Conservation (phyloP, 495 filamentous ascomycete genomes). For the Usnea hakonensis region DNA sequence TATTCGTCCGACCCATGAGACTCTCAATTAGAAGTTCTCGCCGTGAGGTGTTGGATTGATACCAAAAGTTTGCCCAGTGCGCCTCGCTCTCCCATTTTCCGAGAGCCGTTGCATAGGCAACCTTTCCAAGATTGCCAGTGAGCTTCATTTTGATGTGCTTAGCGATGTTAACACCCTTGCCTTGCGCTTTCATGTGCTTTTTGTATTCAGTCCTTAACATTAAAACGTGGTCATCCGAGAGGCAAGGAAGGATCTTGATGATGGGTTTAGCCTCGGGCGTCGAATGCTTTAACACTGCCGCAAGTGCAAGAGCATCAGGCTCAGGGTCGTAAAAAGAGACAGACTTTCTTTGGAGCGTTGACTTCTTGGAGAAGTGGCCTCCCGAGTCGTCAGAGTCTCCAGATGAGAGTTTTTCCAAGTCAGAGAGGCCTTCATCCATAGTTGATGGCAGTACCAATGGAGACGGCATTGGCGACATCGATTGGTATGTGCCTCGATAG, state of each 20-base stretch:
- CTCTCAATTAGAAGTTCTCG: constrained; percentile 87
- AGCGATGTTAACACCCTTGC: constrained; percentile 84
- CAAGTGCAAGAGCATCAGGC: constrained; percentile 67
- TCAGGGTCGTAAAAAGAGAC: constrained; percentile 68
- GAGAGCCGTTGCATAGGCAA: constrained; percentile 80
- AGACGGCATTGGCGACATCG: constrained; percentile 89
- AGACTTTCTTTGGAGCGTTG: constrained; percentile 14
- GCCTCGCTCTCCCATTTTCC: constrained; percentile 90
- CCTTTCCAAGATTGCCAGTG: constrained; percentile 78
- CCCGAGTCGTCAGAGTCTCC: constrained; percentile 21
- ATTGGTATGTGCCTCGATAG: constrained; percentile 91
- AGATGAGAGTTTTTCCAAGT: constrained; percentile 36
- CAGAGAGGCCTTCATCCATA: constrained; percentile 44
- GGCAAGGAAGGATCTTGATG: constrained; percentile 72
- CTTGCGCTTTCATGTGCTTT: constrained; percentile 68
- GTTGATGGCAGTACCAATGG: constrained; percentile 46
- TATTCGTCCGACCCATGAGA: constrained; percentile 79
- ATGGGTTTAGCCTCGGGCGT: constrained; percentile 61
- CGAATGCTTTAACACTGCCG: constrained; percentile 63
- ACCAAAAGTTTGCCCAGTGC: constrained; percentile 98
- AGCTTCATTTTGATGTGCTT: constrained; percentile 83
- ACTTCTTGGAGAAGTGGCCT: constrained; percentile 10
- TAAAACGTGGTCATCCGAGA: constrained; percentile 79
- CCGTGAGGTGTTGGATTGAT: constrained; percentile 77
- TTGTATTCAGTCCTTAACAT: constrained; percentile 85